Evolutionary conservation across 352 stramenopile genomes (phyloP), one percentile per base, ranked within the genome.

Genomic region (Pelagophyceae sp.): DNA sequence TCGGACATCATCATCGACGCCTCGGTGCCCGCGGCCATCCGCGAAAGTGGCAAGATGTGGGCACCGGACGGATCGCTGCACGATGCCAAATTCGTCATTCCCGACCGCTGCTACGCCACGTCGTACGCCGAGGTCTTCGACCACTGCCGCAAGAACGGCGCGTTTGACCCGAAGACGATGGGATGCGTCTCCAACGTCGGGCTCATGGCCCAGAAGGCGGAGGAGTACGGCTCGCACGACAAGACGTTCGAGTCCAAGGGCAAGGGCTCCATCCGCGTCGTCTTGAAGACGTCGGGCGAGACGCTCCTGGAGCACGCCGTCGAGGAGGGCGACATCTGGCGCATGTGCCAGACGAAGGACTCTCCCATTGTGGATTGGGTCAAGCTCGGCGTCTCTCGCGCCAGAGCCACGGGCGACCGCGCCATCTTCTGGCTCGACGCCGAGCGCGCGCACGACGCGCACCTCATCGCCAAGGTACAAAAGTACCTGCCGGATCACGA

Each of bases 141-240:
- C 11, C 76, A 60, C 51, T 75, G 61, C 75, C n/a, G 60, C 60
- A 29, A 40, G 40, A 38, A 78, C 45, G 75, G 51, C 31, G n/a
- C 70, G 45, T 67, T 80, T 33, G 33, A 69, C 61, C 76, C 72
- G 72, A 51, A 77, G 33, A 91, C 87, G 19, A 93, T 93, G 88
- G 88, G 88, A 76, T 88, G 85, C 81, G 87, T 91, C 35, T 67
- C 80, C 50, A 91, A 91, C 77, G 88, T 91, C 64, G 85, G 85
- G 60, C 76, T 91, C 0, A 92, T 92, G 87, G 86, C 87, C 32
- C 80, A 89, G 65, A 92, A 93, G 80, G 88, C 88, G 11, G 85
- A 93, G 78, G 88, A 93, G 77, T 93, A 93, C 79, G 88, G 88
- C n/a, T 90, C 84, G 20, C 88, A 93, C 64, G 85, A 91, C 78